Percentiles rank a stretch among this genome's conserved stretches.
Conservation (phyloP, 1,284 basidiomycete genomes). For the Pterulicium gracile region DNA sequence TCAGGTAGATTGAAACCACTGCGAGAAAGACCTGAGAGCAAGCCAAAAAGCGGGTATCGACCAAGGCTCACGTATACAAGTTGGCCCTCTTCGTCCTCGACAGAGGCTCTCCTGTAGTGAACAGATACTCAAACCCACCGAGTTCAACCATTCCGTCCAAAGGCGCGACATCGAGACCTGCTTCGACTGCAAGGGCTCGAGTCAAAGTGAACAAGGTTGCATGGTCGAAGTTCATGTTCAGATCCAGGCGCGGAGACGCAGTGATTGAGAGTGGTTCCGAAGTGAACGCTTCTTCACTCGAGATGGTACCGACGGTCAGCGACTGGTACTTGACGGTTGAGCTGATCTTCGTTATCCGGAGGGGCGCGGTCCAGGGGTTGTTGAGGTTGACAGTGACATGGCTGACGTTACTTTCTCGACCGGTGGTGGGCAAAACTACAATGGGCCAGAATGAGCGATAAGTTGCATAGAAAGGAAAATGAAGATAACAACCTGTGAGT, state of each 20-base stretch:
- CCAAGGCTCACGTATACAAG: slow-evolving; percentile 37
- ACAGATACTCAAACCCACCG: slow-evolving; percentile 59
- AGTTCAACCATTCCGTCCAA: slow-evolving; percentile 61
- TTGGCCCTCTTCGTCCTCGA: slow-evolving; percentile 30
- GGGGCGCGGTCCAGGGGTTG: slow-evolving; percentile 60
- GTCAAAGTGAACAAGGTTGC: slow-evolving; percentile 64
- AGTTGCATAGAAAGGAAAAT: slow-evolving; percentile 7
- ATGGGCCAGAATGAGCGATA: slow-evolving; percentile 4
- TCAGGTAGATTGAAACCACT: slow-evolving; percentile 61
- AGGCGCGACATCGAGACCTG: slow-evolving; percentile 48
- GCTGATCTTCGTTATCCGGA: slow-evolving; percentile 52
- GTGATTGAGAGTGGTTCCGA: slow-evolving; percentile 45
- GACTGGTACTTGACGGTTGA: slow-evolving; percentile 58
- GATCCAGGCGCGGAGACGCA: slow-evolving; percentile 45
- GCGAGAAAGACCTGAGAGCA: slow-evolving; percentile 11
- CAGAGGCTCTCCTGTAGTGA: slow-evolving; percentile 26
- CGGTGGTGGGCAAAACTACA: slow-evolving; percentile 57
- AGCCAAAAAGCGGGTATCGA: slow-evolving; percentile 1
- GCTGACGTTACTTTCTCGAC: slow-evolving; percentile 50
- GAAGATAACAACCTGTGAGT: slow-evolving; percentile 29
- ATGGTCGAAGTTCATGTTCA: slow-evolving; percentile 67
- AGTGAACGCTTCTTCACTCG: slow-evolving; percentile 42
- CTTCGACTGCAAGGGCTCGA: slow-evolving; percentile 52
- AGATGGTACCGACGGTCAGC: slow-evolving; percentile 56
- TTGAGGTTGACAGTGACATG: slow-evolving; percentile 53